These are phyloP conservation scores for Annulohypoxylon truncatum DNA, from an alignment of 2,329 filamentous ascomycete genomes.

Conservation along the genomic window DNA sequence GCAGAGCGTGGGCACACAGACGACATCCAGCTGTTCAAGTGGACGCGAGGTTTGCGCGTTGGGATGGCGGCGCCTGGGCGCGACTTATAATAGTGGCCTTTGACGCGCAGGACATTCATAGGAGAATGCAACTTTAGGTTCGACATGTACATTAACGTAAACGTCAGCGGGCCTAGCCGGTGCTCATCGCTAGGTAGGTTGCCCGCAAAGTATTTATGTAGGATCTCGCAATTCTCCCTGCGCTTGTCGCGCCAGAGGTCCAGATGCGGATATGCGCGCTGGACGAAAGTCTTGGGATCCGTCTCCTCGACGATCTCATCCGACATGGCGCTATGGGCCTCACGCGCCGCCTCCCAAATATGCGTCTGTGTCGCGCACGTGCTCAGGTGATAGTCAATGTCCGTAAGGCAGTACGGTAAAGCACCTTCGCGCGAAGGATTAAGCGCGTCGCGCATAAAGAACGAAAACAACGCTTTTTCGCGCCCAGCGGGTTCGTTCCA, in stretches of 20 bases:
- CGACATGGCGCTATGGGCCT: slow-evolving; percentile 40
- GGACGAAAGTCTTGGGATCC: slow-evolving; percentile 10
- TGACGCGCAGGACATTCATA: slow-evolving; percentile 35
- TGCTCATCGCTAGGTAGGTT: background rate
- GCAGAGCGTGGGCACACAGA: slow-evolving; percentile 35
- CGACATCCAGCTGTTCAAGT: slow-evolving; percentile 35
- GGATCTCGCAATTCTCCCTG: slow-evolving; percentile 34
- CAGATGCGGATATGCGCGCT: slow-evolving; percentile 30
- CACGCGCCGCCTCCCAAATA: slow-evolving; percentile 41
- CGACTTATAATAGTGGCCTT: slow-evolving; percentile 38
- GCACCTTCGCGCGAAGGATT: slow-evolving; percentile 9
- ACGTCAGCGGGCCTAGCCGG: slow-evolving; percentile 21
- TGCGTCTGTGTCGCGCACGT: slow-evolving; percentile 42
- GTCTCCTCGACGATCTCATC: slow-evolving; percentile 38
- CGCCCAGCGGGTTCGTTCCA: slow-evolving; percentile 40
- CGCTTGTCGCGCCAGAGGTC: slow-evolving; percentile 32
- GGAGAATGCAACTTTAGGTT: slow-evolving; percentile 39
- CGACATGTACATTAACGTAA: slow-evolving; percentile 39
- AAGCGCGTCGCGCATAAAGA: slow-evolving; percentile 33
- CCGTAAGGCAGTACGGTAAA: slow-evolving; percentile 37
- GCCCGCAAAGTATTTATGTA: slow-evolving; percentile 22
- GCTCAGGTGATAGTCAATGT: slow-evolving; percentile 45
- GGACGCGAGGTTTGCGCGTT: slow-evolving; percentile 18
- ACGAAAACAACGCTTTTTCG: slow-evolving; percentile 42
- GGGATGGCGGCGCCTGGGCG: slow-evolving; percentile 27